Evolutionary conservation across 2,329 filamentous ascomycete genomes (phyloP).

Genomic region (Beauveria brongniartii): DNA sequence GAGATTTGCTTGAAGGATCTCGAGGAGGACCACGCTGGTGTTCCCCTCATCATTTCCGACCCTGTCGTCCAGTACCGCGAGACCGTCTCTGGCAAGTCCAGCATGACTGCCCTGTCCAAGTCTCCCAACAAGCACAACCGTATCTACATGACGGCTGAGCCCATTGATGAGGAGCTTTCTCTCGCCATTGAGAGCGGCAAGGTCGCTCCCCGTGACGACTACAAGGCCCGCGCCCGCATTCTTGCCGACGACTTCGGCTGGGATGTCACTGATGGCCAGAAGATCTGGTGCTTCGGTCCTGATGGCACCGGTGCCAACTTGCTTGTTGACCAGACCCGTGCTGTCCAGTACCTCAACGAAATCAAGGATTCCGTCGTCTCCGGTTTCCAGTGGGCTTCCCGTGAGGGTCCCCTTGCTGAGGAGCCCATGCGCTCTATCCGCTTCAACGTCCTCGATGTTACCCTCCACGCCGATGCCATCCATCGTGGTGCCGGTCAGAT

Average conservation of each 20-base stretch:
- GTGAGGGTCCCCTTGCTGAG: conserved; percentile 95
- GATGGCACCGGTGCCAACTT: conserved; percentile 97
- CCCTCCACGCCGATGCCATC: conserved; percentile 98
- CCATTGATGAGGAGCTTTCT: conserved; percentile 84
- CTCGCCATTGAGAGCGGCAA: conserved; percentile 86
- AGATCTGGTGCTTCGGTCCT: conserved; percentile 99
- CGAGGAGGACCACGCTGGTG: conserved; percentile 97
- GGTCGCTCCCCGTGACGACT: conserved; percentile 92
- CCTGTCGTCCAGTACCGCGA: conserved; percentile 98
- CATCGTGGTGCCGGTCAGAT: conserved; percentile 99
- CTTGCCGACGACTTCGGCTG: conserved; percentile 96
- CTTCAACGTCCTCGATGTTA: conserved; percentile 99
- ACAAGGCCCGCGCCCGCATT: conserved; percentile 95
- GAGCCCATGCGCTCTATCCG: conserved; percentile 95
- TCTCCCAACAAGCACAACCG: conserved; percentile 99
- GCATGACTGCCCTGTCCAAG: conserved; percentile 97
- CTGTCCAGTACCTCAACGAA: conserved; percentile 99
- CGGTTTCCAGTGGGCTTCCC: conserved; percentile 99
- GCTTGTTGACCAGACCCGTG: conserved; percentile 99
- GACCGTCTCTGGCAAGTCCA: conserved; percentile 76
- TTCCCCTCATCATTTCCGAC: conserved; percentile 95
- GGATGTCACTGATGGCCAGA: conserved; percentile 99
- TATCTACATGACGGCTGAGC: conserved; percentile 91
- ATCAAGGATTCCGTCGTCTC: conserved; percentile 99
- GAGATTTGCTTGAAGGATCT: conserved; percentile 99